Percentiles rank a stretch among this genome's conserved stretches.
These are phyloP conservation scores for Cryphonectria carpinicola DNA, from an alignment of 2,329 filamentous ascomycete species.

Conservation along the genomic window DNA sequence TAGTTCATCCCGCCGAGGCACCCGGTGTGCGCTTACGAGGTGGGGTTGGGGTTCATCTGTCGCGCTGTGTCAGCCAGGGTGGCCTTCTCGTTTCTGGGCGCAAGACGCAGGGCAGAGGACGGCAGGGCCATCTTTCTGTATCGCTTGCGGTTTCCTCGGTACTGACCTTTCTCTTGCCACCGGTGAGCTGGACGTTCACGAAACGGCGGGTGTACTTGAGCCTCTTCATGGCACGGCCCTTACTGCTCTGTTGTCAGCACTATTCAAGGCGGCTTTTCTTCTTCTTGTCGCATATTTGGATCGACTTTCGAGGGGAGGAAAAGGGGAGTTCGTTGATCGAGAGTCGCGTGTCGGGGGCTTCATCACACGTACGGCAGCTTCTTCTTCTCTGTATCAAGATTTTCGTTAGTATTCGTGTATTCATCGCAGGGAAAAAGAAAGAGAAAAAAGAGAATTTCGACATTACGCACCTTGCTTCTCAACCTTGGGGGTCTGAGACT, in stretches of 20 bases:
- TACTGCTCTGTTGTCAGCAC: constrained; percentile 42
- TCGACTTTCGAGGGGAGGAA: not conserved
- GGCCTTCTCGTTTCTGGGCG: not conserved
- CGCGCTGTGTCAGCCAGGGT: constrained; percentile 17
- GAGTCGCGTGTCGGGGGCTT: constrained; percentile 3
- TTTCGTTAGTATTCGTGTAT: constrained; percentile 13
- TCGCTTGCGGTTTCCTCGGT: not conserved
- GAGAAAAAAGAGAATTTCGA: not conserved
- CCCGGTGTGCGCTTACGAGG: constrained; percentile 26
- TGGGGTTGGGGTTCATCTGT: constrained; percentile 31
- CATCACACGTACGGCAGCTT: constrained; percentile 29
- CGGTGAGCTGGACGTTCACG: constrained; percentile 94
- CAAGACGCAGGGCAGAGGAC: not conserved
- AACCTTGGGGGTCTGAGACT: constrained; percentile 85
- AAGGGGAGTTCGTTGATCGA: not conserved
- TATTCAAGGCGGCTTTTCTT: not conserved
- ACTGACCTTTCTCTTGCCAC: constrained; percentile 92
- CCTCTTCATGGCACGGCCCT: constrained; percentile 95
- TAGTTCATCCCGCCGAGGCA: constrained; percentile 25
- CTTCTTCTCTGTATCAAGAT: constrained; percentile 29
- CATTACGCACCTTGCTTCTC: constrained; percentile 30
- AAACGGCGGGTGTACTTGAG: constrained; percentile 94
- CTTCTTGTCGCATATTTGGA: not conserved
- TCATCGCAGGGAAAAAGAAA: not conserved
- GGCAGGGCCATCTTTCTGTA: not conserved